Conservation (phyloP, 768 basidiomycete genomes). For the Dioszegia aurantiaca region DNA sequence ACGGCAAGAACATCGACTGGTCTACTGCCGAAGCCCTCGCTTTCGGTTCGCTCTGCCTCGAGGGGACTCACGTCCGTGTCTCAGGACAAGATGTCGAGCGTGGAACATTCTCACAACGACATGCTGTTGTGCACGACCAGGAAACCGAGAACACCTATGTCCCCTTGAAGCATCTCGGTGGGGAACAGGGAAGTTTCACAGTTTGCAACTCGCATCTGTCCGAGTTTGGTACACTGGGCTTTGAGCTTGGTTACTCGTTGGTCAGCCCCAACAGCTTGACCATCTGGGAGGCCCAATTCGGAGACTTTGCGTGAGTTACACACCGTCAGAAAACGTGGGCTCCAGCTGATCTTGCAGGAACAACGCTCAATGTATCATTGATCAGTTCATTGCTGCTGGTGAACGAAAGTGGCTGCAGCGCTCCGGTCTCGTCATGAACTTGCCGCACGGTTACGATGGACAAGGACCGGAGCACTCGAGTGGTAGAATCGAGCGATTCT, state of each 20-base stretch:
- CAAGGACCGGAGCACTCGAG: constrained; percentile 98
- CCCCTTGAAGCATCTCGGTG: constrained; percentile 81
- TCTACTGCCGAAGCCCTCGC: constrained; percentile 97
- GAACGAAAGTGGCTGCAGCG: constrained; percentile 98
- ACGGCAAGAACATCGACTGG: constrained; percentile 93
- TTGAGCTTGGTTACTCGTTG: constrained; percentile 96
- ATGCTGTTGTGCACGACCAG: constrained; percentile 96
- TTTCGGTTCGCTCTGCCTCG: constrained; percentile 86
- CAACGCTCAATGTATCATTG: constrained; percentile 95
- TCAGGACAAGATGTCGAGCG: constrained; percentile 98
- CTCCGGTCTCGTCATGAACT: constrained; percentile 77
- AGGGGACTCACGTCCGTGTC: constrained; percentile 88
- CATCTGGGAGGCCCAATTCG: constrained; percentile 97
- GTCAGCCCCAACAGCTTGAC: constrained; percentile 89
- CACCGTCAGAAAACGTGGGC: background rate
- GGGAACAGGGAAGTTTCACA: constrained; percentile 85
- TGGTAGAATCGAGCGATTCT: constrained; percentile 89
- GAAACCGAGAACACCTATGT: constrained; percentile 83
- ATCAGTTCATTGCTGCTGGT: constrained; percentile 96
- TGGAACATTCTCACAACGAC: constrained; percentile 97
- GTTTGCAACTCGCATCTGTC: constrained; percentile 96
- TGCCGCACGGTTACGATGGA: constrained; percentile 96
- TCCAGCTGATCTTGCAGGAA: constrained; percentile 55
- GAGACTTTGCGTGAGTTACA: constrained; percentile 73
- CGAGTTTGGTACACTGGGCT: constrained; percentile 90